Evolutionary conservation across 2,329 filamentous ascomycete species (phyloP), one percentile per base, ranked within the genome.

Genomic region (Tolypocladium tundrense): DNA sequence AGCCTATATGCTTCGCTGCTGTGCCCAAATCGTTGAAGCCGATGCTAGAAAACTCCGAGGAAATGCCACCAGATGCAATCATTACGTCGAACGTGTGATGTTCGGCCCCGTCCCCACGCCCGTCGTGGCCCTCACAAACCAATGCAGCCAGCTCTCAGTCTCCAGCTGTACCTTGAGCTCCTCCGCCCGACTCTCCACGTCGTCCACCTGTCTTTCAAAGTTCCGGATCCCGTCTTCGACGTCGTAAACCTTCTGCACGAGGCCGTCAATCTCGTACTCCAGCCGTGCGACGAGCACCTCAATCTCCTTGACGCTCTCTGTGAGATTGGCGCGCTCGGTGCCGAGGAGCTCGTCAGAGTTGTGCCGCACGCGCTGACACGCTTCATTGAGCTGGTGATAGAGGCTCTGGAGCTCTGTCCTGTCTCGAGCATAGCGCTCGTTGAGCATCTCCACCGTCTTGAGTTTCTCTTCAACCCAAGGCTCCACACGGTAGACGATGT

Each of bases 201-300:
- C 86, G 52, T 81, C 76, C 1, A 94, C 88, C 69, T 92, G 88
- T 54, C 83, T 79, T 71, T 92, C 89, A 70, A 96, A 95, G 60
- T 91, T 88, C 13, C 75, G 76, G 0, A 96, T 84, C 1, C 88
- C 89, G 60, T 91, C 88, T 67, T 96, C 91, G 10, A 96, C 88
- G 67, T 97, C 93, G 65, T 89, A 82, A 11, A 96, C 87, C 66
- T 91, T 91, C 53, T 86, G 85, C 54, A 85, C 79, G n/a, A 97
- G 76, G 19, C 86, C 85, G 60, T 88, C 84, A 60, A 97, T 87
- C 75, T 97, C 93, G 71, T 97, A 97, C 67, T 97, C 92, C 57
- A 97, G 78, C 72, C 92, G 92, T 24, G 91, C 90, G 3, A 88
- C 85, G 43, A 95, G 77, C 27, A 88, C 82, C 69, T 96, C 91